Base-by-base conservation (phyloP, 305 asterid genomes). In the Solanum hybrid region DNA sequence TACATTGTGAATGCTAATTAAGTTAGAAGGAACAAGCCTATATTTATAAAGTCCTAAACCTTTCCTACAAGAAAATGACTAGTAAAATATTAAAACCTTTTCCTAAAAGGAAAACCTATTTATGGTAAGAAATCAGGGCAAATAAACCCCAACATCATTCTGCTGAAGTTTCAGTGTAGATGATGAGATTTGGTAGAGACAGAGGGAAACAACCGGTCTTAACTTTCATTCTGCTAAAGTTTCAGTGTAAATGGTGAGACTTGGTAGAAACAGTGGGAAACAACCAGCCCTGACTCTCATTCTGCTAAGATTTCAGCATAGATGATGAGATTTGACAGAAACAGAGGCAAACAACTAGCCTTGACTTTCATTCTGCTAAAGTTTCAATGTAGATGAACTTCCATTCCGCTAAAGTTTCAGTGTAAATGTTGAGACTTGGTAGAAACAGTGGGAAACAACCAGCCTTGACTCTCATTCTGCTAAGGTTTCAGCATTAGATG, bases 341-440 rank as follows among this genome's bases (percentile, higher is more conserved):
- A 57, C 99, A 1, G 97, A 45, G 22, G 65, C 7, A 45, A 45
- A 45, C 20, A 5, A 5, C 98, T 14, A 95, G 98, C 89, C 91
- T 97, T 39, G 98, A 96, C 72, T 97, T 97, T 88, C 98, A 97
- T 90, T 95, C 98, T 0, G 90, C 97, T 0, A 94, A 94, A 57
- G 70, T 51, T 45, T 14, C 65, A 45, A 7, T 45, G 65, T 45
- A 45, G 7, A 45, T 45, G 61, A 45, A 45, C 61, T 45, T 13
- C 15, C 61, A 15, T 45, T 13, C 20, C 15, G 61, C 20, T 45
- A 45, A 45, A 45, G 20, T 45, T 45, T 45, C 61, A 14, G 17
- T 45, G 61, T 45, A 45, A 4, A 45, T 45, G 61, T 4, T 45
- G 65, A 45, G 22, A 45, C 7, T 45, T 45, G 22, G 22, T 13